phyloP scores from a whole-genome alignment of 202 grass and related monocot genomes.

The Cymbopogon flexuosus region DNA sequence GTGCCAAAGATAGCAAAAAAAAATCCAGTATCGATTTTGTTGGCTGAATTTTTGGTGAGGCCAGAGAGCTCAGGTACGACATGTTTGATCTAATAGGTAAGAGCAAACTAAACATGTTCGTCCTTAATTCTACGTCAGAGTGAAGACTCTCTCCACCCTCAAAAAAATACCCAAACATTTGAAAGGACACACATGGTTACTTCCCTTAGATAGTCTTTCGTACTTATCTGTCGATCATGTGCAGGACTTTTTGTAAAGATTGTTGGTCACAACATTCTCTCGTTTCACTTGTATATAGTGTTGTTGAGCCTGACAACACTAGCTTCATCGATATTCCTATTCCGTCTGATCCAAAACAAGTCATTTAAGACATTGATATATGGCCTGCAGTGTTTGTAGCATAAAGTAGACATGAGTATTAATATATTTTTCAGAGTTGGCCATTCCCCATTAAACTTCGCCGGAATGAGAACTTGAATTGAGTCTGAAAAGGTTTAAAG shows the following conservation, averaged over 20 bases:
- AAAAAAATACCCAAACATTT: no score
- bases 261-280: not conserved
- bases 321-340: not conserved
- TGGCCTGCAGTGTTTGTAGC: not conserved
- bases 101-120: no score
- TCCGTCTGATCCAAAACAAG: no score
- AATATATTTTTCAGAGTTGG: no score
- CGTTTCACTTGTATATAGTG: not conserved
- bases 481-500: not conserved
- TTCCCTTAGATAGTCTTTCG: not conserved
- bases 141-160: no score
- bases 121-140: no score
- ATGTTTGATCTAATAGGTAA: no score
- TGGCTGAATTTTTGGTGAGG: no score
- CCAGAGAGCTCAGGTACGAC: no score
- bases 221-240: not conserved
- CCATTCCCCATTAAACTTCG: not conserved
- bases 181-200: not conserved
- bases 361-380: not conserved
- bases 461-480: not conserved
- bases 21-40: no score
- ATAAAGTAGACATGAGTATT: no score
- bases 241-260: not conserved
- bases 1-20: no score
- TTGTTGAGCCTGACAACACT: not conserved